These are phyloP conservation scores for Elsinoe ampelina DNA, from an alignment of 2,329 filamentous ascomycete genomes.

Conservation along the genomic window DNA sequence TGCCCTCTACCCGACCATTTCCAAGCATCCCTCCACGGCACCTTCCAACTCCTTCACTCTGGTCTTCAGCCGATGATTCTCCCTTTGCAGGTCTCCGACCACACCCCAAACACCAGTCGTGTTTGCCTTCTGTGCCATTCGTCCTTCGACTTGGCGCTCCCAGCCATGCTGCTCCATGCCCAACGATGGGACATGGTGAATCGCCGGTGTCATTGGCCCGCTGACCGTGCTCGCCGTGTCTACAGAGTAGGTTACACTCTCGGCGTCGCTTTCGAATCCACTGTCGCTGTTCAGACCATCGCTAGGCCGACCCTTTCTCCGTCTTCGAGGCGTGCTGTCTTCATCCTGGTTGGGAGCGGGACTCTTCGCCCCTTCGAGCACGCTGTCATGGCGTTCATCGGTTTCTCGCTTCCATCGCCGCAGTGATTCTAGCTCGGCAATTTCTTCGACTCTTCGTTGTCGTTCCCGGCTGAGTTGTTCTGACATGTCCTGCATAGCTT, in stretches of 20 bases:
- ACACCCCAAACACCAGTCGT: conserved; percentile 42
- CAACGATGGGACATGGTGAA: conserved; percentile 29
- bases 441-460: conserved; percentile 30
- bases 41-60: conserved; percentile 46
- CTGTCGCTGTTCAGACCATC: conserved; percentile 41
- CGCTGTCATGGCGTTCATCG: conserved; percentile 17
- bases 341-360: conserved; percentile 10
- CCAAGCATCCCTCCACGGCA: conserved; percentile 48
- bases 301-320: conserved; percentile 21
- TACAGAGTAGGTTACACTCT: conserved; percentile 38
- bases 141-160: conserved; percentile 6
- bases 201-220: conserved; percentile 18
- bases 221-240: conserved; percentile 17
- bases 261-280: conserved; percentile 46
- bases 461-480: conserved; percentile 40
- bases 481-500: conserved; percentile 44
- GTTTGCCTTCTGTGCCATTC: conserved; percentile 12
- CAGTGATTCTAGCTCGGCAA: conserved; percentile 28
- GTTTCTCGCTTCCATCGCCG: conserved; percentile 10
- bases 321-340: conserved; percentile 18
- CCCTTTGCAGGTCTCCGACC: conserved; percentile 43
- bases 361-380: conserved; percentile 1
- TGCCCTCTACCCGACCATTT: conserved; percentile 33
- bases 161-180: conserved; percentile 22
- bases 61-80: conserved; percentile 45